Base-by-base conservation (phyloP, 2,329 filamentous ascomycete species). In the Colletotrichum higginsianum region DNA sequence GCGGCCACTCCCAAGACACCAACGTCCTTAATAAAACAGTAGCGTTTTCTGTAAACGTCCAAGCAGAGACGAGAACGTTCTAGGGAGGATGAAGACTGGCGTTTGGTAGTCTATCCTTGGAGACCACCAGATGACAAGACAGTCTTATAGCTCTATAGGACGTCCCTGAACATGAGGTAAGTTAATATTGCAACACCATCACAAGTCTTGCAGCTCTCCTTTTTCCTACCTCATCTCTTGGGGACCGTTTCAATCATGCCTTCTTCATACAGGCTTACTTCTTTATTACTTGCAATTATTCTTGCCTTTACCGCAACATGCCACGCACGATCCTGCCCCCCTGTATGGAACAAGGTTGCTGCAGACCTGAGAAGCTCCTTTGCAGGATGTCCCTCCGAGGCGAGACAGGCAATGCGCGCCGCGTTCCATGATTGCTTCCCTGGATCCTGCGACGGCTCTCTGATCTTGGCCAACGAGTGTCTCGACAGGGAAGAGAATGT, bases 391-490 rank as follows among this genome's bases (percentile, higher is more conserved):
- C 30, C 66, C 1, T 26, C 23, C 0, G 66, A 63, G 9, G 66
- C 66, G 0, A 67, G 58, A 23, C 66, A 67, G 26, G 58, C 66
- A 1, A 67, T 67, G 13, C 58, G 66, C 38, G 66, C 66, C 11
- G 47, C 66, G 13, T 67, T 67, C 58, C 66, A 67, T 23, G 66
- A 67, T 13, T 67, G 66, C 18, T 67, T 67, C 7, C 58, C 66
- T 2, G 66, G 58, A 8, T 30, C 66, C 12, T 67, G 66, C 49
- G 66, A 67, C n/a, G 58, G 66, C 11, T 67, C 66, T 15, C 9
- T 67, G 21, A 67, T 67, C 15, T 18, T 67, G 21, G 66, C 66
- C 50, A 67, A 63, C 26, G 66, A 67, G 18, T 67, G 52, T 50
- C n/a, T 67, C 9, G 66, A 67, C 30, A 35, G 66, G 2, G 66